Base-by-base conservation (phyloP, 768 basidiomycete species). In the Mycena amicta region DNA sequence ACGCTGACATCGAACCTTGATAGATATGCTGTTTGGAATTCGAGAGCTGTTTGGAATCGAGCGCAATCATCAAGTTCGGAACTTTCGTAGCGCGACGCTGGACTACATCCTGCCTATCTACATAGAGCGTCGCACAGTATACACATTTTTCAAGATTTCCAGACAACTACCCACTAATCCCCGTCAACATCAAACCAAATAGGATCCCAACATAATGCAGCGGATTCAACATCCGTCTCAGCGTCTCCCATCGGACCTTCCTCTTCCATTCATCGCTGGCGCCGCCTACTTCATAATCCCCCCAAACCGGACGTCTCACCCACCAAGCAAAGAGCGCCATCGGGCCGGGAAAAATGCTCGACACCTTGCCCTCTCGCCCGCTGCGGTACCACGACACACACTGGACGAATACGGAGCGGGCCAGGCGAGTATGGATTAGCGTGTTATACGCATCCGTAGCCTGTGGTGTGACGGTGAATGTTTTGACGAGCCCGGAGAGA, bases 271-370 rank as follows among this genome's bases (percentile, higher is more conserved):
- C 29, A 5, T 26, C 54, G 8, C 40, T 55, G 8, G 20, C 26
- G 5, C 47, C 47, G 13, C 12, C 26, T 11, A 70, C 73, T 30
- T 66, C 67, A 67, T 80, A 85, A 40, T 76, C 66, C 20, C 72
- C 67, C 80, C 80, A 85, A 28, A 26, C 47, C 25, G 26, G 8
- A 4, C 47, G 47, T 22, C 22, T 8, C 12, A 26, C 8, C 47
- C 47, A 49, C 47, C 47, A 49, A 83, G 83, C 84, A 64, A 83
- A 81, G 29, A 80, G 68, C 11, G 70, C 55, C 46, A 80, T 76
- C 8, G 80, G 76, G 13, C 85, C 85, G 41, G 85, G 85, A 69
- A 85, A 86, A 12, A 76, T 81, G 16, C 76, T 77, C 27, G 80
- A 60, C 47, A 80, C 77, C 64, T 77, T 79, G 12, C 74, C 74